Evolutionary conservation across 768 basidiomycete species (phyloP), one percentile per base, ranked within the genome.

Genomic region (Dacryopinax spathularia): DNA sequence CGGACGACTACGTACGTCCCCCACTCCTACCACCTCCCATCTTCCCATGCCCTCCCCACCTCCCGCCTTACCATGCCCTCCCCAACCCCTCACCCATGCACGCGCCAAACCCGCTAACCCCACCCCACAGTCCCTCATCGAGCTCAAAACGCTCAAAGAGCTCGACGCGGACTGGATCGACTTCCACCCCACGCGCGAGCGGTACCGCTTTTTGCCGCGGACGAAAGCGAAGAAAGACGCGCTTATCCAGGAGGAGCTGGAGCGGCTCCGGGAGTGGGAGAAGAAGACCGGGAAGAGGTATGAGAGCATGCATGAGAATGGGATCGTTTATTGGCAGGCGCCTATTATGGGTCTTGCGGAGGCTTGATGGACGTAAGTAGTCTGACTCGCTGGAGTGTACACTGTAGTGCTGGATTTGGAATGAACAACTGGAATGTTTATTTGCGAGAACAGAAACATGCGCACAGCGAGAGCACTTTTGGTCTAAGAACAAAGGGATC

Each of bases 81-180:
- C n/a, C n/a, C n/a, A n/a, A n/a, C n/a, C n/a, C n/a, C n/a, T n/a
- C n/a, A n/a, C n/a, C n/a, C n/a, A n/a, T n/a, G n/a, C n/a, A n/a
- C n/a, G n/a, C n/a, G n/a, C n/a, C n/a, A n/a, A n/a, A n/a, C n/a
- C n/a, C n/a, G n/a, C n/a, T n/a, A n/a, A n/a, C n/a, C n/a, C n/a
- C n/a, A n/a, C n/a, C n/a, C n/a, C n/a, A n/a, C 18, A 56, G 48
- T 56, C 48, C 15, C 48, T 56, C 29, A 56, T 56, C 48, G 48
- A 56, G 48, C 48, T 56, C 13, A 56, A 56, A 29, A 56, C 48
- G 5, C 48, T 56, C 15, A 3, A 56, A 3, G 48, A 56, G 25
- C 48, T 56, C 9, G 48, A 56, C 48, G 25, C 25, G 25, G 48
- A 56, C 10, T 56, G 48, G 48, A 56, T 56, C 48, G 48, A 56